These are phyloP conservation scores for Leonotis leonurus DNA, from an alignment of 257 asterid genomes.

Conservation along the genomic window DNA sequence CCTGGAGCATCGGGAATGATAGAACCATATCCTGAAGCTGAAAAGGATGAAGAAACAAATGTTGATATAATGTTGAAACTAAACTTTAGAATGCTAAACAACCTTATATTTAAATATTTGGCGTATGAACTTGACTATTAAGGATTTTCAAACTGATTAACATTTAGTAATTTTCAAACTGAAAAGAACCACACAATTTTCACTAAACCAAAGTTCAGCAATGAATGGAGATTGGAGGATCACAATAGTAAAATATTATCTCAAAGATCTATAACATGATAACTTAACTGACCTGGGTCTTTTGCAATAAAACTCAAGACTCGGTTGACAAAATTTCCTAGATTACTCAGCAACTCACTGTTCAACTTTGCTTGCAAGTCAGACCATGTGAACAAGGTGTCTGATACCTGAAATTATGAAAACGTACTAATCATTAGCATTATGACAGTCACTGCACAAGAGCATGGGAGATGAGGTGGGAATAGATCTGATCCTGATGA, in stretches of 20 bases:
- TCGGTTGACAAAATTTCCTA: slow-evolving; percentile 86
- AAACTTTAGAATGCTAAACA: not conserved
- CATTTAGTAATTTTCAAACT: no score
- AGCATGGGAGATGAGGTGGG: not conserved
- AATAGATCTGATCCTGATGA: not conserved
- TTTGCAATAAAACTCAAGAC: slow-evolving; percentile 92
- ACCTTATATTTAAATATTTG: not conserved
- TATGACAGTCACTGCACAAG: not conserved
- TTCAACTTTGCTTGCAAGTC: slow-evolving; percentile 92
- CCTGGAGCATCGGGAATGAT: slow-evolving; percentile 65
- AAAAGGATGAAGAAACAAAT: slow-evolving; percentile 13
- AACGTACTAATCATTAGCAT: slow-evolving; percentile 4
- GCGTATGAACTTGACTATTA: not conserved
- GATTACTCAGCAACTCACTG: slow-evolving; percentile 73
- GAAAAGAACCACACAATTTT: not conserved
- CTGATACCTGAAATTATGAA: slow-evolving; percentile 57
- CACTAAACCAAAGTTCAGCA: not conserved
- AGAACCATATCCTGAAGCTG: slow-evolving; percentile 92
- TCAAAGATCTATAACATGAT: not conserved
- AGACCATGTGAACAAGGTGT: slow-evolving; percentile 89
- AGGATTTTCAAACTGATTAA: no score
- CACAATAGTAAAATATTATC: not conserved
- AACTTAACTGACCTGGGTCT: slow-evolving; percentile 58
- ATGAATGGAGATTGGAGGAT: not conserved
- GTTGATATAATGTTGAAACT: not conserved